Conservation (phyloP, 495 filamentous ascomycete species). For the Amphirosellinia nigrospora region DNA sequence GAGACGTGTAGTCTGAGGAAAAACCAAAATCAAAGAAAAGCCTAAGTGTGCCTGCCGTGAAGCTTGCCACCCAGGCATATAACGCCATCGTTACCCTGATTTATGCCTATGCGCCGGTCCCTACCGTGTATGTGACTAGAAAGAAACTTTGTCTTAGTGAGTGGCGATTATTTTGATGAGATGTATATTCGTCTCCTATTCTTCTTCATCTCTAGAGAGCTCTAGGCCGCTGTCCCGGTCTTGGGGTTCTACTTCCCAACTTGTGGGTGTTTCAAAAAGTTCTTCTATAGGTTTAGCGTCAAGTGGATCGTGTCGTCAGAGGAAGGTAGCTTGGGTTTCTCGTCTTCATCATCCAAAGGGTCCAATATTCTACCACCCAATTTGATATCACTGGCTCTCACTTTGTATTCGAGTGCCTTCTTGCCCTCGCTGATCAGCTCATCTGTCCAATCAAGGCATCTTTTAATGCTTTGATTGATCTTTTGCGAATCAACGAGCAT, state of each 20-base stretch:
- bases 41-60: background rate
- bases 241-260: constrained; percentile 47
- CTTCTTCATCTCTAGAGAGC: constrained; percentile 46
- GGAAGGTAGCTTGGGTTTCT: constrained; percentile 25
- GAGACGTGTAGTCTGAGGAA: constrained; percentile 22
- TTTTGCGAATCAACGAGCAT: constrained; percentile 86
- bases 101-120: constrained; percentile 33
- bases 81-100: constrained; percentile 30
- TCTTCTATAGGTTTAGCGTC: constrained; percentile 24
- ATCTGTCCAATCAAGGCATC: constrained; percentile 86
- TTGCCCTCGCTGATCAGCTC: constrained; percentile 86
- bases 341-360: constrained; percentile 66
- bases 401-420: constrained; percentile 81
- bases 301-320: constrained; percentile 36
- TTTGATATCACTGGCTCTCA: constrained; percentile 77
- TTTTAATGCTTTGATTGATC: constrained; percentile 90
- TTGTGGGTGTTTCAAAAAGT: constrained; percentile 17
- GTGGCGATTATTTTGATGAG: constrained; percentile 20
- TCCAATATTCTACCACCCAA: constrained; percentile 80
- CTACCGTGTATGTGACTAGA: constrained; percentile 33
- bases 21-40: constrained; percentile 20
- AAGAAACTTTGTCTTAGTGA: constrained; percentile 29
- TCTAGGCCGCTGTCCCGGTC: constrained; percentile 63
- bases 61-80: constrained; percentile 20
- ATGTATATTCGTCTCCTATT: constrained; percentile 19